Evolutionary conservation across 306 rosid species (phyloP), one percentile per base, ranked within the genome.

Genomic region (Parietaria judaica): DNA sequence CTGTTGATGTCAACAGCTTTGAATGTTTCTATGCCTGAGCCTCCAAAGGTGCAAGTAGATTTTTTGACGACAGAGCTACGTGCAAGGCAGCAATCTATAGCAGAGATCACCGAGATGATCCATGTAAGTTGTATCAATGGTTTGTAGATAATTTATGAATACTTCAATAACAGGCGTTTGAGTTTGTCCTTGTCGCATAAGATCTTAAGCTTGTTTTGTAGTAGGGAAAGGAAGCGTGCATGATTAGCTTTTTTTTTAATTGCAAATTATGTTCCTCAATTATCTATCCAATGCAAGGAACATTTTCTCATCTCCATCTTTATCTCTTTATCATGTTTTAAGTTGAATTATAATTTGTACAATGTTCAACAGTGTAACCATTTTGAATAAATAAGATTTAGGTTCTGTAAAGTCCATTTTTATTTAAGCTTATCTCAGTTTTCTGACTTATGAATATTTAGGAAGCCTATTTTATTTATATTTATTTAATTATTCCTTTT

Each of bases 21-120:
- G 75, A 67, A 85, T 66, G 60, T 77, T 68, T 62, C 82, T n/a
- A 54, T 79, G 14, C 72, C 78, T 6, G 66, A 64, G 47, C 77
- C 72, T 53, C 69, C 78, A 61, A 68, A 16, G 37, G 76, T 49
- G 13, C 72, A 69, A 45, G 81, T 44, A 58, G 89, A 79, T 34
- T 54, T 69, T 72, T 70, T 80, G 76, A 51, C 86, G 34, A 69
- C 68, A 12, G 89, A 91, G 54, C 63, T 85, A 65, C 96, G 98
- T 2, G 72, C 74, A 14, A 87, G 92, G 70, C 98, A 91, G 41
- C 98, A 84, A 66, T 70, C 84, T 68, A 77, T 91, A 63, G 98
- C 98, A 54, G 98, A 91, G 84, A 86, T 91, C 55, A 85, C 98
- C 61, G 98, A 91, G 80, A 91, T 91, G 98, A 88, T 91, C 69